Evolutionary conservation across 1,139 yeast species (phyloP).

Genomic region (Suzukiozyma palmioleophila): DNA sequence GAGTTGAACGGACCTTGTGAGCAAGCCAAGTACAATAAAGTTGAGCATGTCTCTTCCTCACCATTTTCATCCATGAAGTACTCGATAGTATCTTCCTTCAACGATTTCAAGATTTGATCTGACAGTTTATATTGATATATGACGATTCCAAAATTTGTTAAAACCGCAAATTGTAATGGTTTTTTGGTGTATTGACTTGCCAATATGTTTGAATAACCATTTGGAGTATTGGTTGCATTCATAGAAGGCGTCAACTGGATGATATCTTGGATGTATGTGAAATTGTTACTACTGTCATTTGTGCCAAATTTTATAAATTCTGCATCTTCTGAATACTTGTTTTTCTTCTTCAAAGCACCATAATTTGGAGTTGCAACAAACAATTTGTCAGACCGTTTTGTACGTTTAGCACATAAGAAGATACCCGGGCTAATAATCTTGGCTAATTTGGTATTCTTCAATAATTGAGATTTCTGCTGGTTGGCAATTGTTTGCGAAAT

Average conservation of each 20-base stretch:
- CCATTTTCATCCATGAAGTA: constrained; percentile 48
- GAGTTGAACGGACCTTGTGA: constrained; percentile 54
- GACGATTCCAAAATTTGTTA: constrained; percentile 76
- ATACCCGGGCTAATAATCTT: constrained; percentile 80
- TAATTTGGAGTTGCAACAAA: constrained; percentile 81
- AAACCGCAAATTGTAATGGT: constrained; percentile 68
- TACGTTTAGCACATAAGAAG: constrained; percentile 50
- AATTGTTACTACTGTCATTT: constrained; percentile 18
- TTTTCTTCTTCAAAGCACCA: constrained; percentile 70
- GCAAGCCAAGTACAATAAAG: constrained; percentile 79
- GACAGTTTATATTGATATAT: constrained; percentile 77
- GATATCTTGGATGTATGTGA: constrained; percentile 60
- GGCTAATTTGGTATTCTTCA: constrained; percentile 43
- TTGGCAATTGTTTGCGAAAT: constrained; percentile 37
- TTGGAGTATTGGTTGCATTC: constrained; percentile 68
- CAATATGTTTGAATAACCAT: constrained; percentile 76
- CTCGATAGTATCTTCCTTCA: constrained; percentile 55
- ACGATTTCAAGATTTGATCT: constrained; percentile 65
- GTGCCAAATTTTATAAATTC: constrained; percentile 59
- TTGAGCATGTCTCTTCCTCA: constrained; percentile 76
- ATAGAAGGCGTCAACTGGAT: constrained; percentile 65
- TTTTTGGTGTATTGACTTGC: constrained; percentile 75
- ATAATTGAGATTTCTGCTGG: constrained; percentile 43
- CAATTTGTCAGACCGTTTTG: constrained; percentile 46
- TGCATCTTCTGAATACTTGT: constrained; percentile 75